phyloP scores from a whole-genome alignment of 345 rosid species.

The Angophora floribunda region DNA sequence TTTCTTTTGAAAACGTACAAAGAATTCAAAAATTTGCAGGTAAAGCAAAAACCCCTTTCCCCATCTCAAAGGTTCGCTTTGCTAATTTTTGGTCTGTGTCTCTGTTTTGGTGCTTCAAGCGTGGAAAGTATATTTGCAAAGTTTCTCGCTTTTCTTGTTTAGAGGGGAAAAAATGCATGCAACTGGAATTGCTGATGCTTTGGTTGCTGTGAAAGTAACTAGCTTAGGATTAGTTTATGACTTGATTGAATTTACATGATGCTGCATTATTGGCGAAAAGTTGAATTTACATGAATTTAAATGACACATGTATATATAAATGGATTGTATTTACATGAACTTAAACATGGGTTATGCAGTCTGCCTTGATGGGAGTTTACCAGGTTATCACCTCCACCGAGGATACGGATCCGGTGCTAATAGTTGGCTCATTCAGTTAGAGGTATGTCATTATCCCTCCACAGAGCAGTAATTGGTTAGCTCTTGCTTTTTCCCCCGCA shows the following conservation, averaged over 20 bases:
- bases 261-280: not conserved
- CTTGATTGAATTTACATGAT: not conserved
- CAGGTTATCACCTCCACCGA: constrained; percentile 63
- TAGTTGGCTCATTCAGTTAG: constrained; percentile 69
- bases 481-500: not conserved
- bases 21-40: not conserved
- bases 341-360: constrained; percentile 17
- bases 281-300: not conserved
- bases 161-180: not conserved
- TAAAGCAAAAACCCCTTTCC: not conserved
- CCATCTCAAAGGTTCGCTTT: not conserved
- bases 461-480: not conserved
- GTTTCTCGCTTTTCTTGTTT: not conserved
- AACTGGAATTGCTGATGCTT: not conserved
- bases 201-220: not conserved
- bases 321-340: not conserved
- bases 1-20: not conserved
- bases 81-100: not conserved
- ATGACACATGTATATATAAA: not conserved
- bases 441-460: constrained; percentile 24
- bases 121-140: not conserved
- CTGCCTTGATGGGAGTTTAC: constrained; percentile 69
- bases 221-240: not conserved
- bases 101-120: not conserved
- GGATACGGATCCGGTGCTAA: constrained; percentile 67